Conservation (phyloP, 176 grass and related monocot species). For the Thalia dealbata region DNA sequence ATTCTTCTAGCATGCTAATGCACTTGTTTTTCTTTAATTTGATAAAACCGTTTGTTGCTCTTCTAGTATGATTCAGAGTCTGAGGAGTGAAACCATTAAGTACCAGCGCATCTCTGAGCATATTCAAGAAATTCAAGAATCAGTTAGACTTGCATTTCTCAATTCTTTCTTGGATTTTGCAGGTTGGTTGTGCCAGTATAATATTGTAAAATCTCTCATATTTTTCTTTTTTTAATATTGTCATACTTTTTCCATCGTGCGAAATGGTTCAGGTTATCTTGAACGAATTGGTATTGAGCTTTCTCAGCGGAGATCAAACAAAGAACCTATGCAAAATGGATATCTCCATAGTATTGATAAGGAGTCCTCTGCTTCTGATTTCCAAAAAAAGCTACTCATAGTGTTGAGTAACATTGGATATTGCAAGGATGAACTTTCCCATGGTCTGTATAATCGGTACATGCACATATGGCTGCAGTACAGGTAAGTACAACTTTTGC, state of each 20-base stretch:
- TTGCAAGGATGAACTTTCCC: slow-evolving; percentile 86
- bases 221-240: slow-evolving; percentile 2
- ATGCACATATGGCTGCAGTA: slow-evolving; percentile 73
- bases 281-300: slow-evolving; percentile 63
- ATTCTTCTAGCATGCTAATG: slow-evolving; percentile 4
- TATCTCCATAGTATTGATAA: slow-evolving; percentile 51
- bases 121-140: slow-evolving; percentile 95
- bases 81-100: slow-evolving; percentile 75
- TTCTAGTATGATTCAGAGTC: slow-evolving; percentile 79
- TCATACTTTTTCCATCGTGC: slow-evolving; percentile 19
- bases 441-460: slow-evolving; percentile 72
- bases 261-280: slow-evolving; percentile 68
- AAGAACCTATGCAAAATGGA: slow-evolving; percentile 76
- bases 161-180: slow-evolving; percentile 96
- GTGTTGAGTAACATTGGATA: slow-evolving; percentile 99
- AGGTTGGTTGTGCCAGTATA: slow-evolving; percentile 28
- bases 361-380: slow-evolving; percentile 35
- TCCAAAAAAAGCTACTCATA: slow-evolving; percentile 76
- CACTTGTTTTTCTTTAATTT: neutral
- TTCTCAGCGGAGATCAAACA: slow-evolving; percentile 66
- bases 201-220: slow-evolving; percentile 4
- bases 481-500: slow-evolving; percentile 29
- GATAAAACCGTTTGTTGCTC: slow-evolving; percentile 26
- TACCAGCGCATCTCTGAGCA: slow-evolving; percentile 63
- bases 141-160: slow-evolving; percentile 93